Base-by-base conservation (phyloP, 345 rosid species). In the Kandelia obovata region DNA sequence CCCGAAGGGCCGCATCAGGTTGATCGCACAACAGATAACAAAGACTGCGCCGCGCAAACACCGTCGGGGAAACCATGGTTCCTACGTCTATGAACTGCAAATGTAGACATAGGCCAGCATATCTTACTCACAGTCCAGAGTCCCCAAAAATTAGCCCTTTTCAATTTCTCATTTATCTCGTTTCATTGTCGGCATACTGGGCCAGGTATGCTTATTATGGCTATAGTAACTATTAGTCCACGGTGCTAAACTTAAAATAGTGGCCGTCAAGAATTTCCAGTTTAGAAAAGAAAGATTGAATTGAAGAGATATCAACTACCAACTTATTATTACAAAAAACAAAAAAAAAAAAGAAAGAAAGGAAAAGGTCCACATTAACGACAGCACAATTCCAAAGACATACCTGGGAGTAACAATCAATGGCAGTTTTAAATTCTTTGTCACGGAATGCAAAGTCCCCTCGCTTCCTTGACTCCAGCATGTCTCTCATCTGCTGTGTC, bases 401-500 rank as follows among this genome's bases (percentile, higher is more conserved):
- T 80, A 90, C 98, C 99, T 96, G 98, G 55, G 98, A 88, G 71
- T 96, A 96, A 81, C 94, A 87, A 67, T 86, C 92, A 0, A 88
- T 88, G 72, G 99, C 98, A 7, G 87, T 87, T 81, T 90, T 92
- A 77, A 90, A 92, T 81, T 96, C 98, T 85, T 86, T 92, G 69
- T 96, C 98, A 5, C 97, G 95, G 75, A 96, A 96, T 35, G 98
- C 90, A 68, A 66, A 84, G 77, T 96, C 99, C 55, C 99, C 98
- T 2, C 89, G 92, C 83, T 92, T 92, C 67, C 97, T 86, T 25
- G 95, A 89, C 60, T 96, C 98, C 61, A 92, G 83, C 96, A 87
- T 87, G 61, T 96, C 99, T 77, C 91, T 85, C 92, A 96, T 96
- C 73, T 89, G 99, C 67, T 92, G 99, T 2, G 98, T 92, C 98